Conservation (phyloP, 768 basidiomycete genomes). For the Leucocoprinus sp. region DNA sequence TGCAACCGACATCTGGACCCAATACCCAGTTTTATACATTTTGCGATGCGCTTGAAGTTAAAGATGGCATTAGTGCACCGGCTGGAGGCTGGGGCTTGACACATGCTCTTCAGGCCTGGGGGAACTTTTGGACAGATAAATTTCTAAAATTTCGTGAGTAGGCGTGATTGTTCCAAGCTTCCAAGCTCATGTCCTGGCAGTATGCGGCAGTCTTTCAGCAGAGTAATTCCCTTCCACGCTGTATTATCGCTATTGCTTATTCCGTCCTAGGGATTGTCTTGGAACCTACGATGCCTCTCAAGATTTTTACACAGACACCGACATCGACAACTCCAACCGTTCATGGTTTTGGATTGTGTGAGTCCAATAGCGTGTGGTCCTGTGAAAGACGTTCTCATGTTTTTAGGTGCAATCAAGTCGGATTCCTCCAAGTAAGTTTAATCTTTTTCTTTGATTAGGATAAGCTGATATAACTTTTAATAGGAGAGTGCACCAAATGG, state of each 20-base stretch:
- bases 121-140: conserved; percentile 48
- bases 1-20: conserved; percentile 44
- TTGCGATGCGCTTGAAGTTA: conserved; percentile 63
- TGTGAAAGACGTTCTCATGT: background rate
- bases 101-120: conserved; percentile 55
- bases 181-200: conserved; percentile 22
- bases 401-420: conserved; percentile 63
- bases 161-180: background rate
- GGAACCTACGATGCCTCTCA: conserved; percentile 33
- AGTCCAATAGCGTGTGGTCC: conserved; percentile 12
- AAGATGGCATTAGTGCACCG: conserved; percentile 42
- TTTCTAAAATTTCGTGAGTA: conserved; percentile 33
- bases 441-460: background rate
- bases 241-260: background rate
- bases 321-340: conserved; percentile 44
- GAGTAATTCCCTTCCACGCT: conserved; percentile 33
- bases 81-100: conserved; percentile 53
- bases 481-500: conserved; percentile 35
- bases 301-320: conserved; percentile 43
- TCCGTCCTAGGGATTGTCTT: conserved; percentile 27
- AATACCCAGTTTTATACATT: conserved; percentile 45
- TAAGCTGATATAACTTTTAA: background rate
- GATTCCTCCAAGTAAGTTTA: conserved; percentile 38
- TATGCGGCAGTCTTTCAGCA: conserved; percentile 38
- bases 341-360: conserved; percentile 73